Evolutionary conservation across 2,329 filamentous ascomycete species (phyloP).

Genomic region (Fusarium austroafricanum): DNA sequence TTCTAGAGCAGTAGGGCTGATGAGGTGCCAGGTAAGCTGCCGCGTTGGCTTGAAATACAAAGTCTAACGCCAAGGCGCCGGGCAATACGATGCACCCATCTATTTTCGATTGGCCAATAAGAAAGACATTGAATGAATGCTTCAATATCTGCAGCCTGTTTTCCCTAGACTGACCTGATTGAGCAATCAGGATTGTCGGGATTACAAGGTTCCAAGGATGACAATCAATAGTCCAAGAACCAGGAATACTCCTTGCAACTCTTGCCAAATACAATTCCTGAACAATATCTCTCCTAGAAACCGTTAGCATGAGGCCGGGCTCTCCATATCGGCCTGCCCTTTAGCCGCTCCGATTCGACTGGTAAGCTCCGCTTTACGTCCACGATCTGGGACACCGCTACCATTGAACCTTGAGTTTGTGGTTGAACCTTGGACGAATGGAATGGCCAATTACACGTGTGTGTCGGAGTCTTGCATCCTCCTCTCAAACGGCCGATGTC

Average conservation of each 20-base stretch:
- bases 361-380: background rate
- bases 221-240: too few species aligned
- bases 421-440: background rate
- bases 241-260: background rate
- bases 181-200: background rate
- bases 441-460: background rate
- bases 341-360: background rate
- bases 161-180: background rate
- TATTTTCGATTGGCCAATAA: background rate
- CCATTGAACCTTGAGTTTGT: conserved; percentile 9
- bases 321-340: background rate
- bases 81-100: conserved; percentile 20
- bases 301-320: background rate
- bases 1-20: background rate
- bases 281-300: background rate
- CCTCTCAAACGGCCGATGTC: background rate
- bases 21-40: too few species aligned
- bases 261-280: background rate
- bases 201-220: background rate
- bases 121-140: background rate
- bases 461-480: background rate
- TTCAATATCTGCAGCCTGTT: background rate
- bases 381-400: background rate
- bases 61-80: conserved; percentile 14
- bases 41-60: background rate